A percentile compares a stretch with the other conserved stretches of the same genome.
phyloP scores from a whole-genome alignment of 2,329 filamentous ascomycete genomes.

The Trichoderma guizhouense region DNA sequence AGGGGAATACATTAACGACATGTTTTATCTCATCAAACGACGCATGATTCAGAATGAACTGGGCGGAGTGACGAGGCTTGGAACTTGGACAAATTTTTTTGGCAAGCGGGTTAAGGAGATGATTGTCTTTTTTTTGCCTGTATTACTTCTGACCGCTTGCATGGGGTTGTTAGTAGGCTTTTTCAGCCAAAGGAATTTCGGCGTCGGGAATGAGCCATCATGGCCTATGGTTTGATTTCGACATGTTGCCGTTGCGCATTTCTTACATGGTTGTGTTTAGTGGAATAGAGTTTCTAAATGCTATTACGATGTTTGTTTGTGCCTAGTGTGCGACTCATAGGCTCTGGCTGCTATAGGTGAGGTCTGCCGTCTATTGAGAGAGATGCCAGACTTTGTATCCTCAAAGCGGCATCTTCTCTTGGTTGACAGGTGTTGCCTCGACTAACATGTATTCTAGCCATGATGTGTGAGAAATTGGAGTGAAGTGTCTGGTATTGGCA shows the following conservation, averaged over 20 bases:
- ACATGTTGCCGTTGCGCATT: conserved; percentile 5
- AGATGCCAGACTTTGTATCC: neutral
- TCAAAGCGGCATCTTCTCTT: neutral
- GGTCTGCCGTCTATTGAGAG: neutral
- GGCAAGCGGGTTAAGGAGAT: neutral
- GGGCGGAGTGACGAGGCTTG: neutral
- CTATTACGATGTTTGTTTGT: neutral
- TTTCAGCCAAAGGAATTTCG: conserved; percentile 15
- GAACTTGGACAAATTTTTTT: conserved; percentile 11
- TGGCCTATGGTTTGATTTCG: conserved; percentile 19
- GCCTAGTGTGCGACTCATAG: neutral
- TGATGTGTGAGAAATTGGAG: neutral
- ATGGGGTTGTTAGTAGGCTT: conserved; percentile 15
- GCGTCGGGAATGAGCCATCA: conserved; percentile 20
- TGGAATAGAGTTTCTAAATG: conserved; percentile 14
- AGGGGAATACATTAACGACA: neutral
- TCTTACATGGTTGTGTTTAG: neutral
- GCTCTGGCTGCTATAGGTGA: neutral
- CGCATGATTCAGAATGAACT: conserved; percentile 8
- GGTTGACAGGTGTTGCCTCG: neutral
- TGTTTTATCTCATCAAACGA: neutral
- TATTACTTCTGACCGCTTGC: conserved; percentile 10
- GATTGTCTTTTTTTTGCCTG: neutral
- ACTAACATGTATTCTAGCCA: neutral
- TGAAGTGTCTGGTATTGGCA: neutral